phyloP scores from a whole-genome alignment of 805 yeast genomes.

The Citeromyces matritensis region DNA sequence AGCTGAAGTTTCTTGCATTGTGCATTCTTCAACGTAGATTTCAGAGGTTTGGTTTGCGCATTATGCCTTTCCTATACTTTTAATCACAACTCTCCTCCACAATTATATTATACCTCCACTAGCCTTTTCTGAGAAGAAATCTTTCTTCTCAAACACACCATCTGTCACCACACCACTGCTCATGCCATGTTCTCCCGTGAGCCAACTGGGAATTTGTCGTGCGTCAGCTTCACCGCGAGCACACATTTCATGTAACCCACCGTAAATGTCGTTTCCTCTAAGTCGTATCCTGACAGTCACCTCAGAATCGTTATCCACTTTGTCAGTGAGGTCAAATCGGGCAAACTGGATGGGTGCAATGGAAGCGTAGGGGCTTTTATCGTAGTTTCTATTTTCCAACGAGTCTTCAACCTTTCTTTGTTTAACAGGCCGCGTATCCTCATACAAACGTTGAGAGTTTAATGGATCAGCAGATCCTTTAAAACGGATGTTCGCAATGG shows the following conservation, averaged over 20 bases:
- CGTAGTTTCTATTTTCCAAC: constrained; percentile 4
- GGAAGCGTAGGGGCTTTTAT: constrained; percentile 27
- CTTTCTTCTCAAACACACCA: constrained; percentile 14
- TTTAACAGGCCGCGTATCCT: constrained; percentile 15
- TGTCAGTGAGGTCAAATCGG: constrained; percentile 17
- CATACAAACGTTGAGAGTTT: constrained; percentile 20
- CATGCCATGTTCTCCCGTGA: constrained; percentile 61
- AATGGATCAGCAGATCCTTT: constrained; percentile 34
- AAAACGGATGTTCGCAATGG: constrained; percentile 40
- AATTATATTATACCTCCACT: no score
- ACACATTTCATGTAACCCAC: constrained; percentile 61
- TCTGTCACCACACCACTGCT: constrained; percentile 28
- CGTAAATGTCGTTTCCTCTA: constrained; percentile 61
- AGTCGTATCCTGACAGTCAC: constrained; percentile 18
- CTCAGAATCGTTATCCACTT: constrained; percentile 1
- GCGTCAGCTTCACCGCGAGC: constrained; percentile 31
- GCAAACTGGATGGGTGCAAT: constrained; percentile 43
- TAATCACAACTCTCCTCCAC: no score
- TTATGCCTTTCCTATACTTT: no score
- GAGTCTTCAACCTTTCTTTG: constrained; percentile 8
- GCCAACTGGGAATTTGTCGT: constrained; percentile 53
- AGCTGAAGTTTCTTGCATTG: no score
- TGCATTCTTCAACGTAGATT: no score
- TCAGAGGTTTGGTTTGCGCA: no score
- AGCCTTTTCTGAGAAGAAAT: no score